Evolutionary conservation across 441 rosid species (phyloP).

Genomic region (Kokia cookei): DNA sequence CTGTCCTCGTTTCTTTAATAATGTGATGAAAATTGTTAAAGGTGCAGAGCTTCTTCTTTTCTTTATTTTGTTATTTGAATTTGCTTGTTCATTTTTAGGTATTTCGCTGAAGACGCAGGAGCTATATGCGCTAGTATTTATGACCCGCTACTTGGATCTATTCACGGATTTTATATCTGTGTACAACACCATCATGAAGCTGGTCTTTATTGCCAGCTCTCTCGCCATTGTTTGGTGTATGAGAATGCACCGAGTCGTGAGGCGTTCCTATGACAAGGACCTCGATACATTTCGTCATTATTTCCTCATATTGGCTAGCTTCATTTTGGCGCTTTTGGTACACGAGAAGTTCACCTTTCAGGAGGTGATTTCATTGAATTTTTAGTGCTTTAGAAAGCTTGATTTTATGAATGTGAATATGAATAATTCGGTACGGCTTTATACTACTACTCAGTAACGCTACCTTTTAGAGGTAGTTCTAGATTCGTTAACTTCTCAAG

Average conservation of each 20-base stretch:
- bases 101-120: conserved; percentile 92
- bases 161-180: conserved; percentile 68
- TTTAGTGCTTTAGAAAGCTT: not conserved
- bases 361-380: conserved; percentile 44
- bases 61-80: not conserved
- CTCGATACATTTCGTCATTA: conserved; percentile 87
- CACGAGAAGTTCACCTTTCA: conserved; percentile 67
- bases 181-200: conserved; percentile 76
- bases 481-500: not conserved
- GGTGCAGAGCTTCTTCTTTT: not conserved
- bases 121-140: conserved; percentile 75
- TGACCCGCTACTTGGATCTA: conserved; percentile 82
- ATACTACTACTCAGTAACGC: not conserved
- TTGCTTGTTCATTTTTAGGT: conserved; percentile 31
- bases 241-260: conserved; percentile 62
- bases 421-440: not conserved
- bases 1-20: not conserved
- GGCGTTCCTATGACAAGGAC: conserved; percentile 70
- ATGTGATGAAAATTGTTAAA: not conserved
- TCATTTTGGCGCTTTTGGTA: conserved; percentile 52
- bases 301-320: conserved; percentile 46
- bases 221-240: conserved; percentile 88
- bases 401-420: not conserved
- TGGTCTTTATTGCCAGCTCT: conserved; percentile 80
- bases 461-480: not conserved